Evolutionary conservation across 352 stramenopile genomes (phyloP).

Genomic region (Phytophthora multivora): DNA sequence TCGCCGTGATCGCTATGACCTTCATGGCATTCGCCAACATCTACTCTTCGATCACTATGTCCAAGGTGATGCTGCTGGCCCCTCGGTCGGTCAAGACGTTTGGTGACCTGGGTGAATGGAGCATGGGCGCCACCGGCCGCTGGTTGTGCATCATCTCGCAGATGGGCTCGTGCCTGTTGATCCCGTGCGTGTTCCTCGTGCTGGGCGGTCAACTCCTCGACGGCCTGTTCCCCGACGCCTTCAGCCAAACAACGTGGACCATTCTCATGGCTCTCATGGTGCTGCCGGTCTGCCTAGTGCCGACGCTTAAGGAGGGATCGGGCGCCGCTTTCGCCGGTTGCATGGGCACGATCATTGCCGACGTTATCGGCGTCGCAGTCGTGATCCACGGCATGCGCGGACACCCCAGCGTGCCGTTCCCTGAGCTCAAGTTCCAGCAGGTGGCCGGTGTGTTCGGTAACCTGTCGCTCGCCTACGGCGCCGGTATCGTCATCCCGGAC

Average conservation of each 20-base stretch:
- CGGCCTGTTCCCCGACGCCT: constrained; percentile 53
- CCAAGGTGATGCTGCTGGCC: constrained; percentile 63
- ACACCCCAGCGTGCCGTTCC: constrained; percentile 48
- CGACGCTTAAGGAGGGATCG: constrained; percentile 70
- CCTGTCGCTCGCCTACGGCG: constrained; percentile 66
- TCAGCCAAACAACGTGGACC: constrained; percentile 60
- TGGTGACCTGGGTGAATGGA: constrained; percentile 65
- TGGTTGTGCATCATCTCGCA: constrained; percentile 58
- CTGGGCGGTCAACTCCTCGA: constrained; percentile 56
- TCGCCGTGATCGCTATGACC: constrained; percentile 50
- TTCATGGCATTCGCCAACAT: constrained; percentile 78
- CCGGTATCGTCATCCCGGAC: constrained; percentile 65
- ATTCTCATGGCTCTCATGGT: constrained; percentile 64
- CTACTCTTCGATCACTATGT: constrained; percentile 61
- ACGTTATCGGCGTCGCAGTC: constrained; percentile 53
- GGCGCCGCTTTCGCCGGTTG: constrained; percentile 61
- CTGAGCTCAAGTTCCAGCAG: constrained; percentile 55
- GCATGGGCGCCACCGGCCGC: constrained; percentile 51
- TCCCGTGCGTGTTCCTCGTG: constrained; percentile 64
- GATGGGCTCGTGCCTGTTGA: constrained; percentile 59
- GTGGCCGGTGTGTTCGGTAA: constrained; percentile 65
- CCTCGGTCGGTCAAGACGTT: constrained; percentile 61
- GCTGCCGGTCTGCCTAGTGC: constrained; percentile 56
- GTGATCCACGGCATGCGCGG: constrained; percentile 60
- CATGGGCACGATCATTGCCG: constrained; percentile 63